Conservation (phyloP, 2,329 filamentous ascomycete genomes). For the Paradendryphiella salina region DNA sequence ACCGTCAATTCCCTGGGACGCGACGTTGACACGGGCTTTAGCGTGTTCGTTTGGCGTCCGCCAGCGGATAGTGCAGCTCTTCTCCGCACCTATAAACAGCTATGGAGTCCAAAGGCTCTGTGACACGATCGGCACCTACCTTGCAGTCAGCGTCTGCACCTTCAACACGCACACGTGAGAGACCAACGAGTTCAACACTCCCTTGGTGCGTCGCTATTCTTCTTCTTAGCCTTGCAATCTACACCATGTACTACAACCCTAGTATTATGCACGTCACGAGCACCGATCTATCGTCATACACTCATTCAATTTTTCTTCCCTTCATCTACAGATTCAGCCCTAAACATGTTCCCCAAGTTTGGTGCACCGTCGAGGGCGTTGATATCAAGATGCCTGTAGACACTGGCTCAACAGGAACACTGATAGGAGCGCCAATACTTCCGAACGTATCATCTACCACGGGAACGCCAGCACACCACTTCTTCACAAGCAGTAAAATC, state of each 20-base stretch:
- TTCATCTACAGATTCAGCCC: conserved; percentile 36
- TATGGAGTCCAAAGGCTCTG: conserved; percentile 27
- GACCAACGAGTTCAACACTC: conserved; percentile 29
- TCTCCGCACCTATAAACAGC: conserved; percentile 22
- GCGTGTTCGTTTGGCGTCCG: conserved; percentile 9
- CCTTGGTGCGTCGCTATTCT: conserved; percentile 15
- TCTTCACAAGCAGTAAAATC: conserved; percentile 42
- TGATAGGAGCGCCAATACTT: conserved; percentile 41
- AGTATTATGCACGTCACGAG: conserved; percentile 17
- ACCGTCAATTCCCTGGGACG: conserved; percentile 1
- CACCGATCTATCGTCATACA: conserved; percentile 20
- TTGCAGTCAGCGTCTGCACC: conserved; percentile 2
- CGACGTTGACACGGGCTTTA: conserved; percentile 20
- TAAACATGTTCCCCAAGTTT: conserved; percentile 32
- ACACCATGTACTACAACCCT: conserved; percentile 5
- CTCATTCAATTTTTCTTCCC: conserved; percentile 39
- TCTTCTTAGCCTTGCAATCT: conserved; percentile 12
- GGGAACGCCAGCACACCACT: conserved; percentile 38
- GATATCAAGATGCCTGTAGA: conserved; percentile 41
- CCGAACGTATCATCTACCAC: conserved; percentile 27
- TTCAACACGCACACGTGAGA: conserved; percentile 21
- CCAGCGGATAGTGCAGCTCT: conserved; percentile 15
- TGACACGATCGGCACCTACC: conserved; percentile 9
- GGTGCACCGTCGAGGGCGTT: conserved; percentile 33
- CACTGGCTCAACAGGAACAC: conserved; percentile 42